Base-by-base conservation (phyloP, 2,329 filamentous ascomycete genomes). In the Trichoderma sp. region DNA sequence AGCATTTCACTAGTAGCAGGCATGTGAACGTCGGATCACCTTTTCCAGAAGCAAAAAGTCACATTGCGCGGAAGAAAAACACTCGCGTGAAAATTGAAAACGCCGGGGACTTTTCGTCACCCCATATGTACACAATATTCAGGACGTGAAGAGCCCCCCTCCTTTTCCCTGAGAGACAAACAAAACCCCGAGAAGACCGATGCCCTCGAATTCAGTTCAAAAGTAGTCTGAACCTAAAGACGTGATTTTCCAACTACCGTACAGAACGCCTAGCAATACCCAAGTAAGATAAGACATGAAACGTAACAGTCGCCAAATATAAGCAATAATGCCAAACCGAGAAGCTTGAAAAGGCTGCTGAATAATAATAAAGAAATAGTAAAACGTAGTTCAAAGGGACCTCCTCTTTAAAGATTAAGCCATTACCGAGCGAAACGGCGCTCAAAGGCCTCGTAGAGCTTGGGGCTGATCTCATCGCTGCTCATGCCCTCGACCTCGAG, bases 381-480 rank as follows among this genome's bases (percentile, higher is more conserved):
- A n/a, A 39, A 43, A 8, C 14, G 16, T 55, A 28, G 21, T 28
- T 21, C n/a, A 46, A 56, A 16, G 49, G 24, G 18, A 26, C 21
- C 32, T 21, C 32, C 26, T 21, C 52, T 34, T 13, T 8, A 30
- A 24, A 30, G 26, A 10, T 4, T 43, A n/a, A 28, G 24, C 30
- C 7, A 24, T 70, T 52, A 70, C 16, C 28, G 64, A 52, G 77
- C 75, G 68, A 98, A 98, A 68, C 91, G 86, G 76, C 83, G 87
- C 81, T 92, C 90, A 78, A 99, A 92, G 80, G 97, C 94, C 10
- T 84, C 81, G 76, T 93, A 92, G 32, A 99, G 84, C 82, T 94
- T 90, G n/a, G 96, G 96, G 66, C 87, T 94, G 74, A 99, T 99
- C 81, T 98, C 96, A 77, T 99, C 93, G 76, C 94, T 97, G 78